Conservation (phyloP, 73 alveolate species). For the Paramecium sexaurelia region DNA sequence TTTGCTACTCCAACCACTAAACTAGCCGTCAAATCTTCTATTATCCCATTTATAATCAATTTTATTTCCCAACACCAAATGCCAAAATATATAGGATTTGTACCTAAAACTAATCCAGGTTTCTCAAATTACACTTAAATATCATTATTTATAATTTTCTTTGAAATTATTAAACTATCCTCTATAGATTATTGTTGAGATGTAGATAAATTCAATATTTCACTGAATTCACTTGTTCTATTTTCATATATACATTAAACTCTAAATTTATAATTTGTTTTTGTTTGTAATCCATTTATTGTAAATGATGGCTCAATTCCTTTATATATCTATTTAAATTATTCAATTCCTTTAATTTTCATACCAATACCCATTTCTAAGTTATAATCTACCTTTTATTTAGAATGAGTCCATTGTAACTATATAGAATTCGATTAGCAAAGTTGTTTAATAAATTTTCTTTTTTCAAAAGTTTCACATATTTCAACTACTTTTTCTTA, state of each 20-base stretch:
- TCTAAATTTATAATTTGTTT: slow-evolving; percentile 47
- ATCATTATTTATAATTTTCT: neutral
- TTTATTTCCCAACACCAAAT: slow-evolving; percentile 4
- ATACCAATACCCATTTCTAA: slow-evolving; percentile 37
- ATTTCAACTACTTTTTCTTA: neutral
- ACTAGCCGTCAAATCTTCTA: slow-evolving; percentile 39
- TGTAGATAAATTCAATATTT: neutral
- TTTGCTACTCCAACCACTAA: slow-evolving; percentile 45
- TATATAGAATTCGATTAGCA: neutral
- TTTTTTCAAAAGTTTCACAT: neutral
- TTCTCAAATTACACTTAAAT: slow-evolving; percentile 22
- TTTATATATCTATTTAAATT: neutral
- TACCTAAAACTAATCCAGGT: slow-evolving; percentile 51
- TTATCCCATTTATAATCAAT: slow-evolving; percentile 3
- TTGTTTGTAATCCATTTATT: neutral
- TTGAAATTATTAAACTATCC: neutral
- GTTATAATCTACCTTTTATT: neutral
- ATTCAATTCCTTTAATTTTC: slow-evolving; percentile 48
- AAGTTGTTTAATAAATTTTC: neutral
- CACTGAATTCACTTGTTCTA: slow-evolving; percentile 42
- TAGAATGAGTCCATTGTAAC: slow-evolving; percentile 1
- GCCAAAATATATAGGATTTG: slow-evolving; percentile 25
- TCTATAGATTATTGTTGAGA: neutral
- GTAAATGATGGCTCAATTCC: neutral
- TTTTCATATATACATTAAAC: neutral